Evolutionary conservation across 2,329 filamentous ascomycete genomes (phyloP).

Genomic region (Botrytis galanthina): DNA sequence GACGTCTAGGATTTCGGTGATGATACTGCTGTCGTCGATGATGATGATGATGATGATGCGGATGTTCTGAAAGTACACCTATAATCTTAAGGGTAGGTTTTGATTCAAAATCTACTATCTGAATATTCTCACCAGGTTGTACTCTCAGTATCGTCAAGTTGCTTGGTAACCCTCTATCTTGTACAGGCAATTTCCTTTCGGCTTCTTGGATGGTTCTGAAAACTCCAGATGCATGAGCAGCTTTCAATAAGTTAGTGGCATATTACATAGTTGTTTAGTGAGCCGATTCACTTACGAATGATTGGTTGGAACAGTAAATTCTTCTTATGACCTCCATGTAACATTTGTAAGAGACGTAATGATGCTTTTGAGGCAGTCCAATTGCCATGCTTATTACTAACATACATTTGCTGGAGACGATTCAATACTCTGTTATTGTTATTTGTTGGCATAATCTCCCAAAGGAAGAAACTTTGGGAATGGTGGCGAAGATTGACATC

Average conservation of each 20-base stretch:
- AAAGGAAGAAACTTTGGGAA: not conserved
- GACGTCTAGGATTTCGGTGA: not conserved
- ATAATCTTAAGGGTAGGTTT: not conserved
- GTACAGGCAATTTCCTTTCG: not conserved
- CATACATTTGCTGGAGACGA: not conserved
- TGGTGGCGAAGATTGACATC: not conserved
- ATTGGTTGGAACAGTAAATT: not conserved
- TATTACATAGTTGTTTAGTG: not conserved
- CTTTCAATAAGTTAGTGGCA: not conserved
- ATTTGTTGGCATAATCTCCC: not conserved
- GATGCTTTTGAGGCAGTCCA: not conserved
- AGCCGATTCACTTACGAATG: not conserved
- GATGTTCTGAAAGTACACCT: not conserved
- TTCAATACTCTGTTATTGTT: not conserved
- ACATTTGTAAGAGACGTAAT: not conserved
- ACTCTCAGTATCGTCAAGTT: not conserved
- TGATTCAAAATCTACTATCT: not conserved
- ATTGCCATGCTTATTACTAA: not conserved
- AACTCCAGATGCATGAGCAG: not conserved
- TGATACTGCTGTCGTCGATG: not conserved
- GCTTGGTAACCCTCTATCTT: not conserved
- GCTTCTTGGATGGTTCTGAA: not conserved
- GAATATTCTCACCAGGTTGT: not conserved
- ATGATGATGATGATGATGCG: not conserved
- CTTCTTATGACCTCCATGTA: not conserved